Evolutionary conservation across 2,329 filamentous ascomycete species (phyloP).

Genomic region (Penicillium brevicompactum): DNA sequence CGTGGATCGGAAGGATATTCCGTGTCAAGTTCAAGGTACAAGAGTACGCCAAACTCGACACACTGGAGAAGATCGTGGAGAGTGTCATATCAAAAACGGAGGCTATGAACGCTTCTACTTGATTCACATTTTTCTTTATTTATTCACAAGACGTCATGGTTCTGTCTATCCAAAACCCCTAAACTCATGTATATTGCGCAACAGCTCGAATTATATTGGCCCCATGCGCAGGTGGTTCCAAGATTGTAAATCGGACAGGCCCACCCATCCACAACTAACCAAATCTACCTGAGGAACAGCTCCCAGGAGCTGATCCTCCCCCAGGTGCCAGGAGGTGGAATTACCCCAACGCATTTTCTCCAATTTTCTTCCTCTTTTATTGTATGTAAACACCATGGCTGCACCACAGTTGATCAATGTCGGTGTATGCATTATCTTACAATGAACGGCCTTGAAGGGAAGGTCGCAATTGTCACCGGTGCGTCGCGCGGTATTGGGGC

Average conservation of each 20-base stretch:
- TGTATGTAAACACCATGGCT: not conserved
- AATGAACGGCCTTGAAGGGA: not conserved
- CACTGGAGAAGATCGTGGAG: not conserved
- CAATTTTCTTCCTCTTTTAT: not conserved
- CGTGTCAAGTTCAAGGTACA: not conserved
- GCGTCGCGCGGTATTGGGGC: not conserved
- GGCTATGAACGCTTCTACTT: not conserved
- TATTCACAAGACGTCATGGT: not conserved
- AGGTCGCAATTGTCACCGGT: not conserved
- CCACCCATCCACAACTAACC: no score
- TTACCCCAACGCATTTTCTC: not conserved
- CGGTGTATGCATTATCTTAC: not conserved
- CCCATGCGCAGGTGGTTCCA: no score
- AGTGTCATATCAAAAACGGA: not conserved
- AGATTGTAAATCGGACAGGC: no score
- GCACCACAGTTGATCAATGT: not conserved
- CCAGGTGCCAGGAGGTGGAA: not conserved
- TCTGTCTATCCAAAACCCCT: no score
- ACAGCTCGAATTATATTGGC: no score
- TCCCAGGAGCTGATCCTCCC: not conserved
- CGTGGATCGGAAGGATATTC: not conserved
- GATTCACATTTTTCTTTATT: not conserved
- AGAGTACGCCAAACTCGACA: not conserved
- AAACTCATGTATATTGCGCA: no score
- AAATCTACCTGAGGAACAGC: not conserved